phyloP scores from a whole-genome alignment of 2,329 filamentous ascomycete species.

The Cercospora sojina region DNA sequence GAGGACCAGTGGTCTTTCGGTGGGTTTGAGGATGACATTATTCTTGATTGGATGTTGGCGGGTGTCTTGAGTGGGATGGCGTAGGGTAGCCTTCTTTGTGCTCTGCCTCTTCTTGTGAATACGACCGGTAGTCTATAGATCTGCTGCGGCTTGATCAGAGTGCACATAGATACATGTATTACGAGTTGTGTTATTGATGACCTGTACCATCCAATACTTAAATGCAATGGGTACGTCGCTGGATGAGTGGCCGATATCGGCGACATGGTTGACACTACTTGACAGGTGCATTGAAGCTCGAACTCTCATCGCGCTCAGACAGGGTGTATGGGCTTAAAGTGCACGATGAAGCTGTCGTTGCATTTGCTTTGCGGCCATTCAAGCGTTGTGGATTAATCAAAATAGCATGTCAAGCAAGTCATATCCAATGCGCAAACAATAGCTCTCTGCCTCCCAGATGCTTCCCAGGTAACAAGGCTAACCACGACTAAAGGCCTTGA shows the following conservation, averaged over 20 bases:
- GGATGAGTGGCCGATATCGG: not conserved
- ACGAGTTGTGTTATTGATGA: not conserved
- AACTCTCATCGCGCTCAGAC: not conserved
- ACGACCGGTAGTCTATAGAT: not conserved
- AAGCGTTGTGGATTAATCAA: not conserved
- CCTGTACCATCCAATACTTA: not conserved
- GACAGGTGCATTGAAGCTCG: not conserved
- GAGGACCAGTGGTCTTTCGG: conserved; percentile 38
- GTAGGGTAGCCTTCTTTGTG: not conserved
- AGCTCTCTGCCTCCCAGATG: not conserved
- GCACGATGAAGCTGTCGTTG: not conserved
- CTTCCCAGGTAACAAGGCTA: not conserved
- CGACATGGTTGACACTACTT: not conserved
- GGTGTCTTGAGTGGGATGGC: not conserved
- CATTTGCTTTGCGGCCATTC: not conserved
- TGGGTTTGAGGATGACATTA: not conserved
- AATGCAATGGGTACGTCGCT: not conserved
- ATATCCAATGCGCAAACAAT: not conserved
- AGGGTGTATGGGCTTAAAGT: not conserved
- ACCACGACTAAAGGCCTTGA: not conserved
- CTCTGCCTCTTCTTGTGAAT: not conserved
- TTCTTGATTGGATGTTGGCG: not conserved
- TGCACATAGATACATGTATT: not conserved
- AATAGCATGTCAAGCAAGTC: not conserved
- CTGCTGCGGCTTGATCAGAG: not conserved